Percentiles rank a stretch among this genome's conserved stretches.
Evolutionary conservation across 2,329 filamentous ascomycete genomes (phyloP).

Genomic region (Hortaea werneckii): DNA sequence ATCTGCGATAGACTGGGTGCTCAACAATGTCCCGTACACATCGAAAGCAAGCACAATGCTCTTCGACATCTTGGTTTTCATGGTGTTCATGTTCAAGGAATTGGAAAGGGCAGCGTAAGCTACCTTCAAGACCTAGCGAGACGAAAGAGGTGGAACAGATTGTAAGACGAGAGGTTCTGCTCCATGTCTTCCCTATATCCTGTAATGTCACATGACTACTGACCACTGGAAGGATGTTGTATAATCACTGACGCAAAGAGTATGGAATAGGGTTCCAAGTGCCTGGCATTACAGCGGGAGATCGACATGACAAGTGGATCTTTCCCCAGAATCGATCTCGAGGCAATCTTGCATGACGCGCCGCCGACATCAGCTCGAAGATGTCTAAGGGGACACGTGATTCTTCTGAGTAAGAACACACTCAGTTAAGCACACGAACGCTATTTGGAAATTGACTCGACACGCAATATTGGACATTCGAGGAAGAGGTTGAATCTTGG

Average conservation of each 20-base stretch:
- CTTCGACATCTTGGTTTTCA: background rate
- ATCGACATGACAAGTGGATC: background rate
- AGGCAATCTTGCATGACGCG: background rate
- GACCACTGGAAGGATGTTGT: background rate
- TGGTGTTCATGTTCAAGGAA: background rate
- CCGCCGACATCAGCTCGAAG: too few relatives aligned
- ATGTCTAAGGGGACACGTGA: too few relatives aligned
- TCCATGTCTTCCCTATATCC: too few relatives aligned
- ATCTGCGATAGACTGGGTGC: constrained; percentile 56
- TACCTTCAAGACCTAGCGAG: too few relatives aligned
- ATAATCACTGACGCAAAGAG: background rate
- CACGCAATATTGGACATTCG: too few relatives aligned
- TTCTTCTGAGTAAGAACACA: too few relatives aligned
- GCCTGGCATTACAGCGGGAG: background rate
- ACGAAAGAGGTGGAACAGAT: too few relatives aligned
- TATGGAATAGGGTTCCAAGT: background rate
- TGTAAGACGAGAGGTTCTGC: too few relatives aligned
- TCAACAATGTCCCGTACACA: constrained; percentile 64
- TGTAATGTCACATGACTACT: background rate
- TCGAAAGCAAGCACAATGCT: constrained; percentile 57
- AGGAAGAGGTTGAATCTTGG: too few relatives aligned
- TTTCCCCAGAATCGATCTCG: background rate
- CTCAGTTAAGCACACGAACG: too few relatives aligned
- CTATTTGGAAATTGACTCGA: too few relatives aligned
- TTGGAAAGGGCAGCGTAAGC: background rate